These are phyloP conservation scores for Termitomyces sp. DNA, from an alignment of 768 basidiomycete genomes.

Conservation along the genomic window DNA sequence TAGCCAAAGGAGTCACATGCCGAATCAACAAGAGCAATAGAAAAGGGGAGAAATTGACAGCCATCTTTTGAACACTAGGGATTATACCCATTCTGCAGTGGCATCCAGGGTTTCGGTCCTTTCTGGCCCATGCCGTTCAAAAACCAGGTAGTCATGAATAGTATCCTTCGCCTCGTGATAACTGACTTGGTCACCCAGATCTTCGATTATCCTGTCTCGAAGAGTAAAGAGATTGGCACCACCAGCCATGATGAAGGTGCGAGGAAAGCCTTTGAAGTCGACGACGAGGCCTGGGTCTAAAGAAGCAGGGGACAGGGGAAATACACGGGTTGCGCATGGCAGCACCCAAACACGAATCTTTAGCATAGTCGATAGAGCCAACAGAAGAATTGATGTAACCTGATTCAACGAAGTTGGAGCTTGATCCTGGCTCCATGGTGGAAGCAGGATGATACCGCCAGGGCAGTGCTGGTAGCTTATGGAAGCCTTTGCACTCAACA, in stretches of 20 bases:
- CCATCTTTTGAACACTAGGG: neutral
- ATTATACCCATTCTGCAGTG: conserved; percentile 42
- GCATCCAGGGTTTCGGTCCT: conserved; percentile 38
- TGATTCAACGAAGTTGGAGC: conserved; percentile 21
- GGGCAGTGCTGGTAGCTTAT: conserved; percentile 40
- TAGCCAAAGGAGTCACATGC: neutral
- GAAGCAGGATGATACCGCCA: conserved; percentile 43
- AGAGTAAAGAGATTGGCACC: conserved; percentile 47
- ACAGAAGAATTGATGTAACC: conserved; percentile 29
- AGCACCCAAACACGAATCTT: conserved; percentile 37
- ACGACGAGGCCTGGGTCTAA: conserved; percentile 27
- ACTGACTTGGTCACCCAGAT: conserved; percentile 42
- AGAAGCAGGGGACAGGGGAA: conserved; percentile 60
- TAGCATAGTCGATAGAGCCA: conserved; percentile 23
- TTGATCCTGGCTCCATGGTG: conserved; percentile 46
- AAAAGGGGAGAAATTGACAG: neutral
- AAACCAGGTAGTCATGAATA: conserved; percentile 48
- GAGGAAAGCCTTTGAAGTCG: conserved; percentile 51
- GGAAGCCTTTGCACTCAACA: conserved; percentile 35
- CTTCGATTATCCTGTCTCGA: conserved; percentile 41
- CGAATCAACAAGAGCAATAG: neutral
- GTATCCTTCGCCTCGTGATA: conserved; percentile 49
- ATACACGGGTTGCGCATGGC: conserved; percentile 47
- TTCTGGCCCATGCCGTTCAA: conserved; percentile 49
- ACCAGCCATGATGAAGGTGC: conserved; percentile 54